Conservation (phyloP, 257 asterid genomes). For the Nicotiana otophora region DNA sequence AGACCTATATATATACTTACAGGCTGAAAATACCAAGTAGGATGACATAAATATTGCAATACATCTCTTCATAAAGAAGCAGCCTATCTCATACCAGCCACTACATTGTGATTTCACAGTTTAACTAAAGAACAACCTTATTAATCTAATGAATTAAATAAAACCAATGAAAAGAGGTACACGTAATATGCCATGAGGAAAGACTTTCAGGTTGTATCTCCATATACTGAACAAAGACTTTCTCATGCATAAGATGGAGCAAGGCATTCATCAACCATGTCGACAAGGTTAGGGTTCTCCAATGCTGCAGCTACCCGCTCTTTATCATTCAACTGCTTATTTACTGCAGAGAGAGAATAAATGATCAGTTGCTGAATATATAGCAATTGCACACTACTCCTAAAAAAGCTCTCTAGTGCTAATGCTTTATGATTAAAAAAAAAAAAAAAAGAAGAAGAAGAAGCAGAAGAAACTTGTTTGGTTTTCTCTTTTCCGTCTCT, state of each 20-base stretch:
- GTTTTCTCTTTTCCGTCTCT: neutral
- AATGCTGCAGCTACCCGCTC: constrained; percentile 94
- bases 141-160: neutral
- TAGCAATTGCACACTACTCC: neutral
- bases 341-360: constrained; percentile 45
- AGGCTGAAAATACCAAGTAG: no score
- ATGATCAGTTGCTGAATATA: neutral
- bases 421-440: neutral
- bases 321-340: constrained; percentile 91
- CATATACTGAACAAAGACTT: neutral
- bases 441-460: neutral
- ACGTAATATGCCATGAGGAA: no score
- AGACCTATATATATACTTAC: no score
- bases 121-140: neutral
- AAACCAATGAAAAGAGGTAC: neutral
- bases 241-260: constrained; percentile 60
- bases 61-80: neutral
- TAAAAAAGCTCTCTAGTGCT: neutral
- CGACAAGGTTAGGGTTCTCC: constrained; percentile 74
- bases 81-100: neutral
- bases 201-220: neutral
- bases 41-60: neutral
- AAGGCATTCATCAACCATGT: constrained; percentile 82
- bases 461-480: neutral
- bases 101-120: neutral